Evolutionary conservation across 2,329 filamentous ascomycete genomes (phyloP).

Genomic region (Penicillium sp.): DNA sequence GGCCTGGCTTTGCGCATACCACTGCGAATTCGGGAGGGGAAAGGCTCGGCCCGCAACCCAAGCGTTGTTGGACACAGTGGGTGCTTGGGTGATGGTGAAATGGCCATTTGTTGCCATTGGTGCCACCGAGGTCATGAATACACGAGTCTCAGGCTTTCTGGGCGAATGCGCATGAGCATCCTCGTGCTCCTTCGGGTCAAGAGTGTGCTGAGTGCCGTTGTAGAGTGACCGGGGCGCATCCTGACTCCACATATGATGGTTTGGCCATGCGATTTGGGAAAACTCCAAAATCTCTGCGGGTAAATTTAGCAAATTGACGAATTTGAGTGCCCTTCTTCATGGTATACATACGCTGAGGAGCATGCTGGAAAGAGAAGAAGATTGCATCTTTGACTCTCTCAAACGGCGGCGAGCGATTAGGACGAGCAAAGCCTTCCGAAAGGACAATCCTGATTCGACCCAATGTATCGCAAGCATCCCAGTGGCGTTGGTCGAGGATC

Average conservation of each 20-base stretch:
- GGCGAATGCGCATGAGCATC: conserved; percentile 69
- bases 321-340: not conserved
- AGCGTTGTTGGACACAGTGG: conserved; percentile 22
- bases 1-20: conserved; percentile 20
- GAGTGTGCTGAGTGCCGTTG: conserved; percentile 32
- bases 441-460: conserved; percentile 78
- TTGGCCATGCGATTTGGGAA: conserved; percentile 79
- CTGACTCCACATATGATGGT: conserved; percentile 67
- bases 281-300: conserved; percentile 69
- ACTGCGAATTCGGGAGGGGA: conserved; percentile 33
- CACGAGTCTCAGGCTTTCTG: conserved; percentile 39
- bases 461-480: conserved; percentile 70
- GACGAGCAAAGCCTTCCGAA: conserved; percentile 69
- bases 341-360: conserved; percentile 66
- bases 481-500: conserved; percentile 69
- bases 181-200: conserved; percentile 49
- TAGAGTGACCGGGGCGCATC: conserved; percentile 44
- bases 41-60: conserved; percentile 39
- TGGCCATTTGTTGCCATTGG: conserved; percentile 19
- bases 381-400: conserved; percentile 73
- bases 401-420: conserved; percentile 54
- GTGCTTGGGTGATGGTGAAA: conserved; percentile 23
- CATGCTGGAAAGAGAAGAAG: conserved; percentile 83
- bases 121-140: not conserved
- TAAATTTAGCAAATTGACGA: conserved; percentile 18